These are phyloP conservation scores for Cynara cardunculus DNA, from an alignment of 129 eudicot genomes.

Conservation along the genomic window DNA sequence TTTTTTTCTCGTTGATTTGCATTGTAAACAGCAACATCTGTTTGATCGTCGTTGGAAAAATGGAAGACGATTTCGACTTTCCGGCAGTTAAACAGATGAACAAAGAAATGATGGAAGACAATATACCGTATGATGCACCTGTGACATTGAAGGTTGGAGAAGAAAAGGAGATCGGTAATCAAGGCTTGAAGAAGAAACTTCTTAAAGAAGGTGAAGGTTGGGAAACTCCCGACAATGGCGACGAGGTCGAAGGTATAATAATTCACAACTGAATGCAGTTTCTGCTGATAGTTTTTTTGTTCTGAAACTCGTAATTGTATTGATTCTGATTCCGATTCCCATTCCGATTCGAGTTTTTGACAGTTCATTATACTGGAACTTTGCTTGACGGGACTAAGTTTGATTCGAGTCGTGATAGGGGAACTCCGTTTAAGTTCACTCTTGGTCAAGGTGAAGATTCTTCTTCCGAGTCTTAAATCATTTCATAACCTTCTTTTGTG, in stretches of 20 bases:
- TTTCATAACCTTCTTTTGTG: neutral
- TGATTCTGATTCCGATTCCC: neutral
- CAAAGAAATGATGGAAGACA: conserved; percentile 49
- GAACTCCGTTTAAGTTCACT: conserved; percentile 78
- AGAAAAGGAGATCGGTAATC: conserved; percentile 78
- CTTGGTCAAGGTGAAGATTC: conserved; percentile 73
- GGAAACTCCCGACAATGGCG: conserved; percentile 87
- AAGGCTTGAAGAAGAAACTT: conserved; percentile 92
- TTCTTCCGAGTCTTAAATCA: neutral
- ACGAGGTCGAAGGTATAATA: conserved; percentile 78
- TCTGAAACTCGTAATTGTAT: neutral
- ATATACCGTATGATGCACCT: conserved; percentile 44
- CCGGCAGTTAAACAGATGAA: conserved; percentile 46
- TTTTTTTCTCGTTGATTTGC: neutral
- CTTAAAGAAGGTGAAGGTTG: conserved; percentile 83
- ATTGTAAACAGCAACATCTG: neutral
- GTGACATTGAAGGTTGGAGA: conserved; percentile 67
- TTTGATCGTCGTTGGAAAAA: conserved; percentile 10
- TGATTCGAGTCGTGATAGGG: conserved; percentile 90
- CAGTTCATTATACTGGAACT: conserved; percentile 95
- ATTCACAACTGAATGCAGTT: neutral
- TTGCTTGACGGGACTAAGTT: conserved; percentile 84
- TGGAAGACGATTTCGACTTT: conserved; percentile 82
- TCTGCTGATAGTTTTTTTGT: neutral
- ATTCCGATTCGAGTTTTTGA: neutral